phyloP scores from a whole-genome alignment of 495 filamentous ascomycete species.

The Aspergillus diversus region DNA sequence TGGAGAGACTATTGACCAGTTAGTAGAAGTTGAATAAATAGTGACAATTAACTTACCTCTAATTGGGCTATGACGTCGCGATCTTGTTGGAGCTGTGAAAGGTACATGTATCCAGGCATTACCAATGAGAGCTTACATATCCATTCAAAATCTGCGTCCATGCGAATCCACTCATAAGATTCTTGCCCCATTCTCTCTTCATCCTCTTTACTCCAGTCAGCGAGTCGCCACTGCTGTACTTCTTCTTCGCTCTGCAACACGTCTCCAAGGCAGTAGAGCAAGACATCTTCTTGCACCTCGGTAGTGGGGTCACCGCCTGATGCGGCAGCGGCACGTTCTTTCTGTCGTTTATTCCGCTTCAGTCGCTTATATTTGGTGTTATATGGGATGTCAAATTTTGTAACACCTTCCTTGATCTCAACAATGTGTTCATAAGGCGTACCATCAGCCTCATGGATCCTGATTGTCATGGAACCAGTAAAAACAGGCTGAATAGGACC shows the following conservation, averaged over 20 bases:
- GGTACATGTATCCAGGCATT: slow-evolving; percentile 94
- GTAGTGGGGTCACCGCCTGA: slow-evolving; percentile 61
- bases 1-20: slow-evolving; percentile 55
- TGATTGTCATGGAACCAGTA: slow-evolving; percentile 93
- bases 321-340: slow-evolving; percentile 70
- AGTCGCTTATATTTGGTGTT: slow-evolving; percentile 99
- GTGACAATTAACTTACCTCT: slow-evolving; percentile 56
- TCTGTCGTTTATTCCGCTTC: slow-evolving; percentile 87
- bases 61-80: slow-evolving; percentile 94
- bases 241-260: slow-evolving; percentile 84
- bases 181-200: slow-evolving; percentile 92
- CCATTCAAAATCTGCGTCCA: slow-evolving; percentile 99
- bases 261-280: slow-evolving; percentile 92
- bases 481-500: slow-evolving; percentile 76
- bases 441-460: slow-evolving; percentile 97
- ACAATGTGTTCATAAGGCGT: slow-evolving; percentile 99
- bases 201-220: slow-evolving; percentile 85
- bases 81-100: slow-evolving; percentile 97
- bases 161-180: slow-evolving; percentile 97
- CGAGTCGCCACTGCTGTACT: slow-evolving; percentile 76
- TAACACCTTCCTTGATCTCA: slow-evolving; percentile 82
- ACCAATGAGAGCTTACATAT: slow-evolving; percentile 76
- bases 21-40: slow-evolving; percentile 4
- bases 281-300: slow-evolving; percentile 79
- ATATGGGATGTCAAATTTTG: slow-evolving; percentile 91